These are phyloP conservation scores for Neurospora tetraspora DNA, from an alignment of 495 filamentous ascomycete species.

Conservation along the genomic window DNA sequence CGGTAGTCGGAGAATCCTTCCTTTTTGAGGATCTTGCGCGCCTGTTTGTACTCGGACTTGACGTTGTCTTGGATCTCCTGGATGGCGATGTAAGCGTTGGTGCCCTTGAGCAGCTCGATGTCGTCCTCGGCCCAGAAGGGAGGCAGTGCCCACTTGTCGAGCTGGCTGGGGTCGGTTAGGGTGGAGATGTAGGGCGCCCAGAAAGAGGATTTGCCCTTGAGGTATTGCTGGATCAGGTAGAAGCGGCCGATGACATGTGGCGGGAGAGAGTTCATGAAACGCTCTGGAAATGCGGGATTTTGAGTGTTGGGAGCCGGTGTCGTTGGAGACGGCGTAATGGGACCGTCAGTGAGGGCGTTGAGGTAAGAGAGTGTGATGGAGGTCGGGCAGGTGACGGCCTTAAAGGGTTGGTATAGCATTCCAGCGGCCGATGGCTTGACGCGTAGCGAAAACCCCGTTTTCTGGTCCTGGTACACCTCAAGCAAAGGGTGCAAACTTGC, in stretches of 20 bases:
- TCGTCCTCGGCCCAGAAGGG: constrained; percentile 38
- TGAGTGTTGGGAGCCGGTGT: not conserved
- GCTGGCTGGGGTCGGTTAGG: constrained; percentile 37
- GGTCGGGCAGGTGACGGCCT: constrained; percentile 28
- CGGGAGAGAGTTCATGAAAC: constrained; percentile 27
- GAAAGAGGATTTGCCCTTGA: constrained; percentile 33
- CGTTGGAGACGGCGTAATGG: not conserved
- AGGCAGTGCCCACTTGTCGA: constrained; percentile 29
- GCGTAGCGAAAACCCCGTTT: constrained; percentile 34
- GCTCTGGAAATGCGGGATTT: constrained; percentile 21
- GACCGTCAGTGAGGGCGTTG: constrained; percentile 29
- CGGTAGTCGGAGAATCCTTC: constrained; percentile 15
- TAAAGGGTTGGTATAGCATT: constrained; percentile 14
- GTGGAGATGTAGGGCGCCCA: constrained; percentile 44
- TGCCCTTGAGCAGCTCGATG: constrained; percentile 35
- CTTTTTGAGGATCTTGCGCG: constrained; percentile 28
- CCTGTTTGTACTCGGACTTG: constrained; percentile 34
- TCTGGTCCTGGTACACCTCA: constrained; percentile 34
- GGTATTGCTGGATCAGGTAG: constrained; percentile 38
- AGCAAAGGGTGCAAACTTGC: constrained; percentile 31
- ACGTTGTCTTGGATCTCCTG: constrained; percentile 32
- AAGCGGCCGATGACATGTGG: constrained; percentile 39
- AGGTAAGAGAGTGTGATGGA: constrained; percentile 34
- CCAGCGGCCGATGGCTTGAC: constrained; percentile 18
- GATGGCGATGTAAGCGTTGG: constrained; percentile 38